Evolutionary conservation across 2,329 filamentous ascomycete genomes (phyloP).

Genomic region (Thermochaetoides dissita): DNA sequence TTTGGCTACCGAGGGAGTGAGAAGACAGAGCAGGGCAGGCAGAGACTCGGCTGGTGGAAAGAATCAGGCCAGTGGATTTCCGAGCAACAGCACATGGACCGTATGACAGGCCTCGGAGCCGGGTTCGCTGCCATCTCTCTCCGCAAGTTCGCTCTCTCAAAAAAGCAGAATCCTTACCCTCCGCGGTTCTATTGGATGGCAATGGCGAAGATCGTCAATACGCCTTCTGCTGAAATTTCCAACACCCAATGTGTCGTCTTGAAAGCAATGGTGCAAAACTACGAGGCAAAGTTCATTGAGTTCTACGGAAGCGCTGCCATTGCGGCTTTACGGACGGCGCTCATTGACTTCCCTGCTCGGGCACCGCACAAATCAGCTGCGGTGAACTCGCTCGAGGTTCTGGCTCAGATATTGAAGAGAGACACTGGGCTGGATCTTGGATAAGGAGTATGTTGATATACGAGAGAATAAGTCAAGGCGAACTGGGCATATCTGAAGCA

Average conservation of each 20-base stretch:
- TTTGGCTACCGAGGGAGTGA: constrained; percentile 73
- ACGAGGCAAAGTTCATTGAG: constrained; percentile 59
- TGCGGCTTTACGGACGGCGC: constrained; percentile 54
- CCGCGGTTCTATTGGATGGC: constrained; percentile 72
- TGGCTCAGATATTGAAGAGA: constrained; percentile 38
- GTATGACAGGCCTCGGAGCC: constrained; percentile 70
- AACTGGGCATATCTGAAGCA: neutral
- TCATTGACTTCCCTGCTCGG: constrained; percentile 58
- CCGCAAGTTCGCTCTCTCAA: constrained; percentile 62
- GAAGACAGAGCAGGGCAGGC: constrained; percentile 52
- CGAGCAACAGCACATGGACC: constrained; percentile 62
- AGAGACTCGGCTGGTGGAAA: constrained; percentile 60
- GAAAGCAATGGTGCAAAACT: constrained; percentile 56
- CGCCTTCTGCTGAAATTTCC: constrained; percentile 52
- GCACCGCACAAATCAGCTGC: constrained; percentile 33
- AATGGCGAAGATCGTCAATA: constrained; percentile 63
- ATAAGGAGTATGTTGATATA: constrained; percentile 10
- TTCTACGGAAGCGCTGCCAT: constrained; percentile 69
- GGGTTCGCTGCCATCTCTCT: constrained; percentile 75
- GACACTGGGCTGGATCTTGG: constrained; percentile 35
- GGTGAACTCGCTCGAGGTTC: constrained; percentile 36
- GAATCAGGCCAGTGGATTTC: constrained; percentile 45
- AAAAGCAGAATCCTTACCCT: constrained; percentile 59
- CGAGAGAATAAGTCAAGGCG: neutral
- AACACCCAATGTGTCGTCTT: constrained; percentile 61